Evolutionary conservation across 1,284 basidiomycete genomes (phyloP).

Genomic region (Xerocomus nothofagi): DNA sequence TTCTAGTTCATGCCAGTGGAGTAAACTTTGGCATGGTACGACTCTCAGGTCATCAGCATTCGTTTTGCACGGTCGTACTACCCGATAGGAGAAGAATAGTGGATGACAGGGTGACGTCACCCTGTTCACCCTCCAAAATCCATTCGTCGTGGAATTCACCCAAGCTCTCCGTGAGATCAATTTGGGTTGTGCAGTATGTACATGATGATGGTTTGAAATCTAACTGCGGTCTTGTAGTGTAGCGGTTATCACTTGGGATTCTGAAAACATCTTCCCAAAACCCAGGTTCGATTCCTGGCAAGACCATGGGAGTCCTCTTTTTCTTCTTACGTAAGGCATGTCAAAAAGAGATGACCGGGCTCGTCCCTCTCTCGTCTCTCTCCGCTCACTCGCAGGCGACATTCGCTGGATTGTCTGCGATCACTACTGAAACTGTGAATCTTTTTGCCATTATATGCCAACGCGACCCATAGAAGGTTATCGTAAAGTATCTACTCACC

Average conservation of each 20-base stretch:
- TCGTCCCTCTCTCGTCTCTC: background rate
- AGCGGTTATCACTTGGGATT: slow-evolving; percentile 61
- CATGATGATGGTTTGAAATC: no score
- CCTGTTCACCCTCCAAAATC: no score
- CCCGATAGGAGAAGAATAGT: no score
- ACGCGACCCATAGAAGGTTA: slow-evolving; percentile 22
- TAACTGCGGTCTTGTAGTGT: slow-evolving; percentile 43
- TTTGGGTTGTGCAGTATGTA: no score
- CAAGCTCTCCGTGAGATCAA: no score
- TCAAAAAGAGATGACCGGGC: background rate
- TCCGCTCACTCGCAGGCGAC: slow-evolving; percentile 23
- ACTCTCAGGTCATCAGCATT: no score
- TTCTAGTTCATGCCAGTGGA: no score
- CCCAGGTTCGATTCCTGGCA: slow-evolving; percentile 33
- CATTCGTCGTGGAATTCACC: no score
- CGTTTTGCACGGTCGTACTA: no score
- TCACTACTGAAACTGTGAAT: slow-evolving; percentile 8
- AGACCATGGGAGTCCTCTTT: slow-evolving; percentile 1
- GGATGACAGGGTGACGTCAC: no score
- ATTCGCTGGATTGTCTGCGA: slow-evolving; percentile 25
- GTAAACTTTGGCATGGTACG: no score
- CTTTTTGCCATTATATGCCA: slow-evolving; percentile 31
- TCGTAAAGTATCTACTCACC: slow-evolving; percentile 13
- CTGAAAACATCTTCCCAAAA: slow-evolving; percentile 37
- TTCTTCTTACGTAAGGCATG: slow-evolving; percentile 3